Base-by-base conservation (phyloP, 2,329 filamentous ascomycete species). In the Hymenoscyphus linearis region DNA sequence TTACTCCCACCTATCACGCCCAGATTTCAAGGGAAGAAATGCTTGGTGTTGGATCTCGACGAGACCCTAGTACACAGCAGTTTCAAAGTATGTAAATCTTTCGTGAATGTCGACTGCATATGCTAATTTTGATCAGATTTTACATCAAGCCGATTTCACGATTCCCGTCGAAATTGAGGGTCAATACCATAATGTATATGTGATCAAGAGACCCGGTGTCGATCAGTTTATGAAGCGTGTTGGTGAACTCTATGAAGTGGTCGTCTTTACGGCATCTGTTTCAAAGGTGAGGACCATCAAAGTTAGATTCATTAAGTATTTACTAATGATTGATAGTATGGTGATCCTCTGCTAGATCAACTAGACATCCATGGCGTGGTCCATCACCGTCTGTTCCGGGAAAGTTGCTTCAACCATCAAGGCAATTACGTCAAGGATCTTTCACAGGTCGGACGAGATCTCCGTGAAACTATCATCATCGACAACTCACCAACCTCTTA, bases 361-460 rank as follows among this genome's bases (percentile, higher is more conserved):
- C 82, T 99, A 58, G 95, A 99, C 75, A 98, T 99, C 64, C 95
- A 99, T 77, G 87, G 93, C 67, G 95, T 98, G 52, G 90, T 99
- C 14, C 95, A 99, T 74, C 95, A 99, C 76, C 84, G 95, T 56
- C 81, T 99, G 27, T 99, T 99, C 85, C 87, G 95, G 63, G 95
- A 99, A 78, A 98, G 93, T 76, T 99, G 95, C 78, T 98, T 96
- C 77, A 99, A 99, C 74, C 95, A 99, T 74, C 95, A 98, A 79
- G 95, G 95, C 69, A 99, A 99, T 76, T 99, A 99, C 70, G 95
- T 99, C 75, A 99, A 99, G 84, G 95, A 99, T 74, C 84, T 99
- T 60, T 98, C 95, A 54, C 95, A 98, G 81, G 89, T 99, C 62
- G 95, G 95, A 57, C 89, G 95, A 67, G 93, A 98, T 74, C 85